Base-by-base conservation (phyloP, 257 asterid genomes). In the Gynochthodes officinalis region DNA sequence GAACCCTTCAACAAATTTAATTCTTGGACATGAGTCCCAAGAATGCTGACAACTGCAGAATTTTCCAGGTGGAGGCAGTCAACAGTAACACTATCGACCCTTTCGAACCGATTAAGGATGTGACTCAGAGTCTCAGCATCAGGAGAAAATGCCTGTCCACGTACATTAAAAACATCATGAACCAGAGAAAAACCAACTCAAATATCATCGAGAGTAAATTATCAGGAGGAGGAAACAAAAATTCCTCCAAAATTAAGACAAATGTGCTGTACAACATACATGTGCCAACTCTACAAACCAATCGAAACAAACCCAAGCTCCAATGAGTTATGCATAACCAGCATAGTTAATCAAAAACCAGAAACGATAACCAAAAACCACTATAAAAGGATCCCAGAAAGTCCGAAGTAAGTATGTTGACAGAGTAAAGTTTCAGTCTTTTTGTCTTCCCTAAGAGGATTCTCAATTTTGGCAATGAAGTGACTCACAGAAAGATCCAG, bases 401-500 rank as follows among this genome's bases (percentile, higher is more conserved):
- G 67, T 30, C 7, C 15, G 35, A 25, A 57, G 18, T 42, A 68
- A 16, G 28, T 30, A 32, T 18, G 21, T 40, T 19, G 5, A 27
- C 16, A 0, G 49, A 33, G 7, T 46, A 1, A 14, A 59, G 25
- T 4, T 8, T 25, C 21, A 33, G 30, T 5, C 23, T 64, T 52
- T 69, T 13, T 11, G 37, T 37, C 7, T 37, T 37, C 42, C 7
- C n/a, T n/a, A n/a, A n/a, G n/a, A n/a, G n/a, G n/a, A n/a, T n/a
- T n/a, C n/a, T n/a, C n/a, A n/a, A n/a, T n/a, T n/a, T n/a, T n/a
- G n/a, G n/a, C n/a, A n/a, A n/a, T n/a, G n/a, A n/a, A 46, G n/a
- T 37, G n/a, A 43, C 95, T 83, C 81, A 91, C 97, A 37, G 93
- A 86, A 32, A 91, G 84, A 83, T 91, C 91, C 23, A 89, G 83